phyloP scores from a whole-genome alignment of 176 grass and related monocot species.

The Paspalum vaginatum region DNA sequence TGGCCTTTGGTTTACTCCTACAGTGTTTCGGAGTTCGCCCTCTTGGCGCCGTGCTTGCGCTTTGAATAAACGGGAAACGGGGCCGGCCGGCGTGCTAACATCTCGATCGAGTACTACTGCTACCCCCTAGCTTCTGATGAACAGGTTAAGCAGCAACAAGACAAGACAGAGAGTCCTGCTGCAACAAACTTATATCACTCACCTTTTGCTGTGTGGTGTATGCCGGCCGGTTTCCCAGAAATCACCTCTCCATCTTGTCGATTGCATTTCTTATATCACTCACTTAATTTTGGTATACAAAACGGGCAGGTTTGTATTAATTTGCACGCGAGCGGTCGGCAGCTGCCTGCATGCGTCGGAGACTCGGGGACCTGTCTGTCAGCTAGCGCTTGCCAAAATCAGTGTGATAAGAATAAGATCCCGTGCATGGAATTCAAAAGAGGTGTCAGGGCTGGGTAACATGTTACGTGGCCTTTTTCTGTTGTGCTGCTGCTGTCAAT shows the following conservation, averaged over 20 bases:
- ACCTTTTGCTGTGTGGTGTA: too few relatives aligned
- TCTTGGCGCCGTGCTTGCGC: conserved; percentile 4
- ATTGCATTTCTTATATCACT: too few relatives aligned
- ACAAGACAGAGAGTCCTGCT: conserved; percentile 7
- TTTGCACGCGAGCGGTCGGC: conserved; percentile 25
- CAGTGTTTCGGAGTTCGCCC: conserved; percentile 21
- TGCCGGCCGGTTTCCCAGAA: too few relatives aligned
- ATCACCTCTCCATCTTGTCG: too few relatives aligned
- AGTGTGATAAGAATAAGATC: conserved; percentile 9
- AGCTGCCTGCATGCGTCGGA: neutral
- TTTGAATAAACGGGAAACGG: conserved; percentile 44
- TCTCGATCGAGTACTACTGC: neutral
- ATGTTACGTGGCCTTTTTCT: conserved; percentile 12
- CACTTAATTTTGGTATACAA: too few relatives aligned
- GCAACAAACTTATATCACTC: too few relatives aligned
- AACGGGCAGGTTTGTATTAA: too few relatives aligned
- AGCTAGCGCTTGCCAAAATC: conserved; percentile 16
- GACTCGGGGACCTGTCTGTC: conserved; percentile 43
- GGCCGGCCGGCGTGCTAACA: conserved; percentile 1
- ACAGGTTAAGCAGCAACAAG: conserved; percentile 55
- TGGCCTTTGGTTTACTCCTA: neutral
- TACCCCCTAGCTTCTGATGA: conserved; percentile 3
- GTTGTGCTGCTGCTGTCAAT: neutral
- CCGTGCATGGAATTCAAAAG: conserved; percentile 53
- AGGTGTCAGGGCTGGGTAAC: conserved; percentile 48